Evolutionary conservation across 768 basidiomycete genomes (phyloP), one percentile per base, ranked within the genome.

Genomic region (Amanita rimosa): DNA sequence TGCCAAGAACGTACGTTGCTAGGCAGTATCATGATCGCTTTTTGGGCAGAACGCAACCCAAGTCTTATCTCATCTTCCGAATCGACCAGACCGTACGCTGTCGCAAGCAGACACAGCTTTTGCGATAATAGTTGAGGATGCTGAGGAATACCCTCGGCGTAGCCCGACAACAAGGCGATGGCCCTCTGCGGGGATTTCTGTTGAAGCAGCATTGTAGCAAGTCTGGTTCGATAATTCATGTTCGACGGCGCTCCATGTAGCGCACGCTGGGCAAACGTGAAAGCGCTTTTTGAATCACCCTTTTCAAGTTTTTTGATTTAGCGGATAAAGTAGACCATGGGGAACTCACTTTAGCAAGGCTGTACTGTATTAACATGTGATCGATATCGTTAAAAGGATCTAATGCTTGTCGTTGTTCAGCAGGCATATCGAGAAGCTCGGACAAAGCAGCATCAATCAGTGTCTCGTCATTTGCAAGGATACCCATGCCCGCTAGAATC

Each of bases 401-500:
- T 46, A 86, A 73, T 34, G 71, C 63, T 40, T 72, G 70, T 48
- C 83, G 72, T 53, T 77, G 71, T 51, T 90, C 81, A 14, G 81
- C 58, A 0, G 90, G 76, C 19, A 92, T 67, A 0, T 76, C 68
- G 16, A 83, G 70, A 14, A 95, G 75, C 60, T 96, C 92, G 0
- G 85, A 82, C 10, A 94, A 66, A 0, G 91, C 85, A 1, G 92
- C 93, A 60, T 94, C 89, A 21, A 93, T 73, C 16, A 96, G 73
- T 31, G 73, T 75, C 29, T 85, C 81, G 56, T 95, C 92, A 29
- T 73, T 71, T 3, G 83, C 83, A 46, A 93, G 64, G 48, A 92
- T 80, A 9, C 89, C 92, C 78, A 96, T 91, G n/a, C 85, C 86
- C 0, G 87, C 86, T 1, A 97, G 74, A 0, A 82, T 75, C 40